Evolutionary conservation across 768 basidiomycete genomes (phyloP).

Genomic region (Lactarius vividus): DNA sequence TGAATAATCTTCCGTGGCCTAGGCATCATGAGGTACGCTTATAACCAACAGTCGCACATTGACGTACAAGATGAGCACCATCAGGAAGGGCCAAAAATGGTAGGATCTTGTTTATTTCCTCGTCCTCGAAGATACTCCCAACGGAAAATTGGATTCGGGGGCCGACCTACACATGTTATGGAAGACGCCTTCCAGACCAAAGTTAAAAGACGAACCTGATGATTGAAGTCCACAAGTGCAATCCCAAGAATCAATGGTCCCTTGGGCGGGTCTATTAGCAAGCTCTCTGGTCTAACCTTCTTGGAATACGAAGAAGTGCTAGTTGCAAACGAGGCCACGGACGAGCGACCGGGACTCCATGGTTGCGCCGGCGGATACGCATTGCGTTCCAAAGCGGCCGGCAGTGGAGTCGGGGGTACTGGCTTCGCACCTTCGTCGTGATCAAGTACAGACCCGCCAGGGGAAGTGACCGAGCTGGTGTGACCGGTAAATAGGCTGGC

Average conservation of each 20-base stretch:
- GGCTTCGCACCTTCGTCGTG: conserved; percentile 8
- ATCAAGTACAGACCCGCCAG: neutral
- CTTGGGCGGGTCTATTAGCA: conserved; percentile 59
- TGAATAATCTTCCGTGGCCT: conserved; percentile 92
- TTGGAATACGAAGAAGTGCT: conserved; percentile 49
- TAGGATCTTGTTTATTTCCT: conserved; percentile 78
- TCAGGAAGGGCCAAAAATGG: conserved; percentile 97
- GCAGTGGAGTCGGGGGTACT: conserved; percentile 17
- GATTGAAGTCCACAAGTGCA: conserved; percentile 94
- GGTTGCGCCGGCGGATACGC: conserved; percentile 61
- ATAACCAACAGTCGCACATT: conserved; percentile 1
- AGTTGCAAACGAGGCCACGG: conserved; percentile 58
- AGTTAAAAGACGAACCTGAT: conserved; percentile 57
- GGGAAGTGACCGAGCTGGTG: conserved; percentile 22
- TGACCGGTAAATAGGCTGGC: conserved; percentile 15
- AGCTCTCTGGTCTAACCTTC: conserved; percentile 78
- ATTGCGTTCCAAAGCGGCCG: conserved; percentile 7
- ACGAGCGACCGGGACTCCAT: conserved; percentile 47
- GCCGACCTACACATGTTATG: conserved; percentile 60
- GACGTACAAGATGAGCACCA: conserved; percentile 86
- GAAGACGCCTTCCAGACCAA: neutral
- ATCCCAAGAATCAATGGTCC: conserved; percentile 76
- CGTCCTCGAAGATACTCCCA: conserved; percentile 79
- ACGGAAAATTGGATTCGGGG: conserved; percentile 85
- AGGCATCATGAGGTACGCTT: conserved; percentile 11